A percentile compares a stretch with the other conserved stretches of the same genome.
Evolutionary conservation across 331 rosid species (phyloP).

Genomic region (Rosa hybrid): DNA sequence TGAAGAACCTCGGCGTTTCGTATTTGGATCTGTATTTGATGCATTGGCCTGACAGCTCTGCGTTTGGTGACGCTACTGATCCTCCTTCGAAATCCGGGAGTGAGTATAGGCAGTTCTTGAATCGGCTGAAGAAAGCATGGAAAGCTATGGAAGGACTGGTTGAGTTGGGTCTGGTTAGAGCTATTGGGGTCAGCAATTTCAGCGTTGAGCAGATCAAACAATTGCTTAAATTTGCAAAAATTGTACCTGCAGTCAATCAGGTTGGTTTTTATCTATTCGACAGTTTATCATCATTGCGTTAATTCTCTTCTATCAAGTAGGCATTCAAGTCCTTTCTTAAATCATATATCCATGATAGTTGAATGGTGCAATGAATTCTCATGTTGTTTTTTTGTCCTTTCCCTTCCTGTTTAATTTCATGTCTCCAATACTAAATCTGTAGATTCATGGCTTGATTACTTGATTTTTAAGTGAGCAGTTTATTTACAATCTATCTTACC

Average conservation of each 20-base stretch:
- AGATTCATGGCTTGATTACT: neutral
- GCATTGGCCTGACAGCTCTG: slow-evolving; percentile 56
- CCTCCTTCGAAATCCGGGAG: slow-evolving; percentile 51
- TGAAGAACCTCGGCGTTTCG: slow-evolving; percentile 49
- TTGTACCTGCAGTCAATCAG: slow-evolving; percentile 54
- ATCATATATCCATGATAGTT: neutral
- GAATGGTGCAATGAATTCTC: slow-evolving; percentile 10
- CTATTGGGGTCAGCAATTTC: slow-evolving; percentile 55
- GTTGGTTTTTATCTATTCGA: slow-evolving; percentile 20
- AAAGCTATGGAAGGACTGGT: slow-evolving; percentile 52
- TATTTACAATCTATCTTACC: neutral
- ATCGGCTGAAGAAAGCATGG: slow-evolving; percentile 50
- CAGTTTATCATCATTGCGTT: neutral
- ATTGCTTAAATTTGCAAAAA: slow-evolving; percentile 49
- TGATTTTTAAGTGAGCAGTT: neutral
- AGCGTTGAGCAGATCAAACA: slow-evolving; percentile 44
- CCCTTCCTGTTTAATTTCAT: neutral
- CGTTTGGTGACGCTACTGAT: slow-evolving; percentile 51
- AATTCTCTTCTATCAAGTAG: neutral
- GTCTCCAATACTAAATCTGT: neutral
- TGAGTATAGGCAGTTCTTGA: slow-evolving; percentile 47
- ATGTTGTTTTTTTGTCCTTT: neutral
- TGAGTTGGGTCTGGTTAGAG: slow-evolving; percentile 47
- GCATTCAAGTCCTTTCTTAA: neutral
- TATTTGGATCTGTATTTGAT: slow-evolving; percentile 51